These are phyloP conservation scores for Arthromyces matolae DNA, from an alignment of 768 basidiomycete species.

Conservation along the genomic window DNA sequence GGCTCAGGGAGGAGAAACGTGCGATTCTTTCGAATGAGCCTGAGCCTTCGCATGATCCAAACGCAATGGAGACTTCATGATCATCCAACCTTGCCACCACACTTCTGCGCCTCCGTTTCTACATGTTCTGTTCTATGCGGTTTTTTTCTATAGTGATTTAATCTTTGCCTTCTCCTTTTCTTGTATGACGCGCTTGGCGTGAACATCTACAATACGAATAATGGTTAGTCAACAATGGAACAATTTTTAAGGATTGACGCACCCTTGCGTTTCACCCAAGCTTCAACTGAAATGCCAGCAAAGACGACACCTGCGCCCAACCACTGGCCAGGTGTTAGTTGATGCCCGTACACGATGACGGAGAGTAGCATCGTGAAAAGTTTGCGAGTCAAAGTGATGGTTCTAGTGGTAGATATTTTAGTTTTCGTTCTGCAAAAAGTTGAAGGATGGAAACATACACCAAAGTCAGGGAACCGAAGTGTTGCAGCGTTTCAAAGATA, in stretches of 20 bases:
- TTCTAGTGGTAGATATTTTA: conserved; percentile 41
- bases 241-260: conserved; percentile 17
- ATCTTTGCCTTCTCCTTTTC: conserved; percentile 84
- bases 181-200: conserved; percentile 72
- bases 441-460: conserved; percentile 45
- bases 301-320: conserved; percentile 89
- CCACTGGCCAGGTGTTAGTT: conserved; percentile 85
- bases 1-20: conserved; percentile 43
- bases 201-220: conserved; percentile 53
- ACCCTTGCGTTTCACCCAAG: conserved; percentile 88
- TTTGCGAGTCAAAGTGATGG: conserved; percentile 94
- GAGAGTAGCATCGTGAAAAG: conserved; percentile 97
- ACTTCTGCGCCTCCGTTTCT: not conserved
- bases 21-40: conserved; percentile 34
- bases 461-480: conserved; percentile 85
- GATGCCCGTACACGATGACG: conserved; percentile 88
- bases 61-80: conserved; percentile 49
- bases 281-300: conserved; percentile 92
- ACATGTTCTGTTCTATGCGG: conserved; percentile 1
- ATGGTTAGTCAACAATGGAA: conserved; percentile 9
- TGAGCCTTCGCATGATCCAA: conserved; percentile 31
- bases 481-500: conserved; percentile 93
- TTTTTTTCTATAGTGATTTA: conserved; percentile 58
- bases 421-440: not conserved
- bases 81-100: not conserved